A percentile compares a stretch with the other conserved stretches of the same genome.
These are phyloP conservation scores for Dalbergia oliveri DNA, from an alignment of 306 rosid genomes.

Conservation along the genomic window DNA sequence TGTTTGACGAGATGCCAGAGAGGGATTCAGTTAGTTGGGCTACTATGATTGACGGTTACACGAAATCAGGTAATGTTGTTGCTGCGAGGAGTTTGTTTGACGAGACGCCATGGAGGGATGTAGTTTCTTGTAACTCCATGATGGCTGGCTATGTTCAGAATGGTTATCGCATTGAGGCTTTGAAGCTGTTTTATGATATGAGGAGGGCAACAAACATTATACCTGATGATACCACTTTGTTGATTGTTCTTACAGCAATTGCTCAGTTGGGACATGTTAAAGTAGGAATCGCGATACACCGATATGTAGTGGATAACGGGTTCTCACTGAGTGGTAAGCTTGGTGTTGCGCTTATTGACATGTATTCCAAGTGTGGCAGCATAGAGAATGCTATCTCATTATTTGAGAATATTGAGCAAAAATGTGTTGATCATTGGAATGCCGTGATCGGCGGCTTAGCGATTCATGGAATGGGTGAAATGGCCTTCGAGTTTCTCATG, in stretches of 20 bases:
- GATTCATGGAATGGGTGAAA: slow-evolving; percentile 69
- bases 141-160: slow-evolving; percentile 78
- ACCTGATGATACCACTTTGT: slow-evolving; percentile 66
- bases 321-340: slow-evolving; percentile 60
- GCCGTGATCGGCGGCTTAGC: slow-evolving; percentile 79
- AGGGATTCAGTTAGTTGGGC: slow-evolving; percentile 76
- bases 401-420: slow-evolving; percentile 60
- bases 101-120: slow-evolving; percentile 66
- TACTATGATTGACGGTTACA: slow-evolving; percentile 75
- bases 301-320: slow-evolving; percentile 57
- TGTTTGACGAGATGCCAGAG: slow-evolving; percentile 63
- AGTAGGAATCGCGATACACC: slow-evolving; percentile 59
- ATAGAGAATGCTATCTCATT: slow-evolving; percentile 64
- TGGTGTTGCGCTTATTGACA: slow-evolving; percentile 75
- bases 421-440: slow-evolving; percentile 81
- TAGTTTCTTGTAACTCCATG: slow-evolving; percentile 73
- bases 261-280: slow-evolving; percentile 68
- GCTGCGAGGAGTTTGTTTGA: slow-evolving; percentile 73
- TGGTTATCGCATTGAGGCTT: slow-evolving; percentile 66
- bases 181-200: slow-evolving; percentile 71
- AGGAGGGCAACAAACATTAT: slow-evolving; percentile 37
- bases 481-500: slow-evolving; percentile 65
- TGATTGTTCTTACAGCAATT: slow-evolving; percentile 70
- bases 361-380: slow-evolving; percentile 86
- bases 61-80: slow-evolving; percentile 57